Evolutionary conservation across 2,329 filamentous ascomycete genomes (phyloP), one percentile per base, ranked within the genome.

Genomic region (Sclerotinia glacialis): DNA sequence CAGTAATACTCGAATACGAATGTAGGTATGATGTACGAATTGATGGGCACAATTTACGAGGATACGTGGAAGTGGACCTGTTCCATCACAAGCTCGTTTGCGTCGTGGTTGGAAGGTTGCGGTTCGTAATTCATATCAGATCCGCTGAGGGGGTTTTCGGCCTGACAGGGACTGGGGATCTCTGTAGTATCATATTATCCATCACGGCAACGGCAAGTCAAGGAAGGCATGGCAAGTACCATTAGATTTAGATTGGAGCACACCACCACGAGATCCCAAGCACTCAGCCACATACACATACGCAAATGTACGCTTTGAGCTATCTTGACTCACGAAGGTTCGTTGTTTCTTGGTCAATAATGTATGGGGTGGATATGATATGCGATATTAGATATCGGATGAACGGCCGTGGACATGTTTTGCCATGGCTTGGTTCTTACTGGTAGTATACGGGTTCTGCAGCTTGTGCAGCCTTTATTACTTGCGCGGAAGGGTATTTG

Each of bases 251-350:
- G 42, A 60, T 44, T 44, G 40, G 34, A 31, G 26, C 42, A 49
- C 44, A 61, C 44, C 44, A 40, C 44, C 42, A 34, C 55, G n/a
- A 47, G 21, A 37, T 50, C 50, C 49, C 28, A 56, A 37, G 52
- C 28, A 64, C 52, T 64, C 52, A 64, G 62, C 62, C 62, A 64
- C 62, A 49, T 11, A 52, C 42, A 49, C 31, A 31, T 47, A 61
- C 58, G 28, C 46, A 50, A 31, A 9, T 34, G 31, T 47, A 44
- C 42, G 44, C 7, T 21, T 37, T n/a, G 18, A 14, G 49, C n/a
- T n/a, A n/a, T 23, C 26, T 60, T 47, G 55, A 46, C 9, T 46
- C 40, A 14, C 21, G 26, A n/a, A 18, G 14, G n/a, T 49, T 60
- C 44, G 28, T 60, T 47, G 26, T 34, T 60, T 26, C 28, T 49